Evolutionary conservation across 257 asterid genomes (phyloP).

Genomic region (Solanum arcanum): DNA sequence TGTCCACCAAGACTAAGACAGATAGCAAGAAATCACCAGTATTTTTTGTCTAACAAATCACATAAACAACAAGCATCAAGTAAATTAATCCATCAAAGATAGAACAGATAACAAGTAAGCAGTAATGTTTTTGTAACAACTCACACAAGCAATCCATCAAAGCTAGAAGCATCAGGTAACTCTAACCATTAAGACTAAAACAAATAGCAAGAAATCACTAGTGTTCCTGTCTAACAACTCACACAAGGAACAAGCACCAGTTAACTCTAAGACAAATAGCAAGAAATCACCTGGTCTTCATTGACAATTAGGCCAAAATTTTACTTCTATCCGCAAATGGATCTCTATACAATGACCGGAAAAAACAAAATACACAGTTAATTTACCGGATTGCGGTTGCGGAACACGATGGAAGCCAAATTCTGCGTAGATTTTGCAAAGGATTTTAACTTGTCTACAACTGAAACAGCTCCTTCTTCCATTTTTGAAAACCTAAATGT

Average conservation of each 20-base stretch:
- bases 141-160: neutral
- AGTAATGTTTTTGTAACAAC: no score
- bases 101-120: no score
- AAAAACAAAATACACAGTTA: neutral
- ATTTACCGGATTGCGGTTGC: conserved; percentile 37
- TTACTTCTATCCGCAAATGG: neutral
- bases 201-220: neutral
- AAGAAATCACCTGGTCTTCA: neutral
- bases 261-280: neutral
- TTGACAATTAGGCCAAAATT: neutral
- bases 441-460: no score
- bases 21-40: neutral
- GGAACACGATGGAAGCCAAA: no score
- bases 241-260: neutral
- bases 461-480: no score
- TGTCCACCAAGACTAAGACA: neutral
- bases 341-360: neutral
- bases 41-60: neutral
- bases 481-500: no score
- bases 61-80: neutral
- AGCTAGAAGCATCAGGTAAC: neutral
- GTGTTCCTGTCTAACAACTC: neutral
- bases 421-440: no score
- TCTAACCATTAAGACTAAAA: neutral
- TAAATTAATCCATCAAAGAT: no score